Conservation (phyloP, 1,284 basidiomycete species). For the Ustilago tritici region DNA sequence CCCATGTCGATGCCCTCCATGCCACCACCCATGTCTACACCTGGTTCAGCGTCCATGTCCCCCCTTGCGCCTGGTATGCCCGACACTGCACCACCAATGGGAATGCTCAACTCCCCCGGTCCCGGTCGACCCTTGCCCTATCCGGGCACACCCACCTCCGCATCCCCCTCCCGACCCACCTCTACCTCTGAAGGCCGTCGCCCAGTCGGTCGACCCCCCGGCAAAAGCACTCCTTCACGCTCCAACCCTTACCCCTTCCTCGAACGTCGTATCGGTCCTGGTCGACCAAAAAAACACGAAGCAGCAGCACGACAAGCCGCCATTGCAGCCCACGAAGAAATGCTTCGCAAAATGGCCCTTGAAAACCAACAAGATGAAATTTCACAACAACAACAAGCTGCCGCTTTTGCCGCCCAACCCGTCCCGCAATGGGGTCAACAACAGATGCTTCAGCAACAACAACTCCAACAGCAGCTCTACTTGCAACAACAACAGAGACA, state of each 20-base stretch:
- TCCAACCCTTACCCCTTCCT: constrained; percentile 45
- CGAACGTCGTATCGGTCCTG: constrained; percentile 44
- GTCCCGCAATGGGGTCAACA: constrained; percentile 42
- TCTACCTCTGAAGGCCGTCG: constrained; percentile 23
- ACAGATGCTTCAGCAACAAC: constrained; percentile 42
- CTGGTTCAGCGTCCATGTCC: constrained; percentile 24
- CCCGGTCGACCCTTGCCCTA: constrained; percentile 30
- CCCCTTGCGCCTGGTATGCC: constrained; percentile 23
- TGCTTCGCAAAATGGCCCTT: constrained; percentile 27
- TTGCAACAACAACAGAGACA: constrained; percentile 28
- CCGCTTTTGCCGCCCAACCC: constrained; percentile 25
- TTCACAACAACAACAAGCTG: constrained; percentile 30
- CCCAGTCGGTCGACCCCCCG: constrained; percentile 39
- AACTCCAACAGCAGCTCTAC: constrained; percentile 23
- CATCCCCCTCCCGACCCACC: constrained; percentile 10
- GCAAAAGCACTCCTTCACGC: constrained; percentile 37
- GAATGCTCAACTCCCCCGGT: constrained; percentile 21
- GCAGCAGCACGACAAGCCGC: constrained; percentile 45
- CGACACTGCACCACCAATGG: constrained; percentile 1
- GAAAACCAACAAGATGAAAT: constrained; percentile 30
- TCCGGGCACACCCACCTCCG: constrained; percentile 18
- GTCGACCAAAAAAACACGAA: constrained; percentile 50
- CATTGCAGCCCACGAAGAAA: constrained; percentile 38
- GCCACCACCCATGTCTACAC: constrained; percentile 30
- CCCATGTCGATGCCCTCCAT: constrained; percentile 35